phyloP scores from a whole-genome alignment of 129 eudicot genomes.

The Flaveria sonorensis region DNA sequence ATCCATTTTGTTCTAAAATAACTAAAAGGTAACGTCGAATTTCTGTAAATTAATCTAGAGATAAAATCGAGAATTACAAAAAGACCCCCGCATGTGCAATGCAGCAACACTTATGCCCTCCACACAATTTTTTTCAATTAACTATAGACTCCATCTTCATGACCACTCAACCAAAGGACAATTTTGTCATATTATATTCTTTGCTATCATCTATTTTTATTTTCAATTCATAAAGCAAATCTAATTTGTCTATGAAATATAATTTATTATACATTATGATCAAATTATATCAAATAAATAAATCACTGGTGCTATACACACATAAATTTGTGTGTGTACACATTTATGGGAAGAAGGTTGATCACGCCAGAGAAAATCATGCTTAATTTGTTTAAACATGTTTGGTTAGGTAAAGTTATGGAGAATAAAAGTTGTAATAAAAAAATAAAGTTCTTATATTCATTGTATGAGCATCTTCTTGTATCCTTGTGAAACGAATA shows the following conservation, averaged over 20 bases:
- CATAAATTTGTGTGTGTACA: not conserved
- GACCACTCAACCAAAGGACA: slow-evolving; percentile 22
- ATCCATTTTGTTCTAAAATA: no score
- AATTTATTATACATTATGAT: not conserved
- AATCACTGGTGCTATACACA: not conserved
- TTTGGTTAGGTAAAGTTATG: no score
- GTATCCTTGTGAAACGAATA: no score
- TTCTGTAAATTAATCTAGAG: not conserved
- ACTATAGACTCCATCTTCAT: slow-evolving; percentile 22
- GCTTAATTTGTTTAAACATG: no score
- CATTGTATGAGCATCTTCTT: no score
- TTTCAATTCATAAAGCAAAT: slow-evolving; percentile 16
- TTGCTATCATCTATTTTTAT: not conserved
- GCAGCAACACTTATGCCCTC: slow-evolving; percentile 30
- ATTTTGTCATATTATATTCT: slow-evolving; percentile 20
- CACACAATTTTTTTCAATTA: slow-evolving; percentile 39
- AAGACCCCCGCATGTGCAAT: slow-evolving; percentile 30
- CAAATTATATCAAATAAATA: slow-evolving; percentile 9
- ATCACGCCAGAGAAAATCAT: no score
- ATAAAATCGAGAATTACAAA: not conserved
- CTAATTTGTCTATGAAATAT: not conserved
- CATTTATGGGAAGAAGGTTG: no score
- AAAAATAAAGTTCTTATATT: no score
- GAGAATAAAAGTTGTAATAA: no score
- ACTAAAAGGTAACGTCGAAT: not conserved